These are phyloP conservation scores for Austropuccinia psidii DNA, from an alignment of 1,284 basidiomycete species.

Conservation along the genomic window DNA sequence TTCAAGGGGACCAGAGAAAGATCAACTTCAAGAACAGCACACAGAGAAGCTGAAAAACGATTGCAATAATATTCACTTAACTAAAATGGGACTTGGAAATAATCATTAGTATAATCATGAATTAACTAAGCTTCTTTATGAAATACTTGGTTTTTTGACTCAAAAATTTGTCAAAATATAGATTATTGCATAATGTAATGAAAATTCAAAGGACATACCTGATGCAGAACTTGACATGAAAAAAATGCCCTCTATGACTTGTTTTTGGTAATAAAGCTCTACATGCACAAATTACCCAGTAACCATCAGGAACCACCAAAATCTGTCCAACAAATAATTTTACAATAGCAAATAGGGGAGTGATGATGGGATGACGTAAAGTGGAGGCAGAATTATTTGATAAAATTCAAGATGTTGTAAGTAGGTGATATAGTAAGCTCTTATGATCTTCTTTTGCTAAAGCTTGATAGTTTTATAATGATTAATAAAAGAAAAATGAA, in stretches of 20 bases:
- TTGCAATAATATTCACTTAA: constrained; percentile 24
- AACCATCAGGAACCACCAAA: constrained; percentile 1
- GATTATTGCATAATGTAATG: constrained; percentile 30
- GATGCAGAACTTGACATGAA: not conserved
- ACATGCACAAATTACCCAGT: constrained; percentile 13
- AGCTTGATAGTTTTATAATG: too few relatives aligned
- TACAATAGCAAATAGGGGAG: constrained; percentile 26
- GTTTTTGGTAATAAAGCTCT: constrained; percentile 24
- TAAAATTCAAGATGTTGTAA: not conserved
- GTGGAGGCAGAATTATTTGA: constrained; percentile 19
- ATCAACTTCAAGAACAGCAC: too few relatives aligned
- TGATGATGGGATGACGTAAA: constrained; percentile 25
- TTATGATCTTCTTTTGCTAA: not conserved
- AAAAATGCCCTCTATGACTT: constrained; percentile 7
- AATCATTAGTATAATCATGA: not conserved
- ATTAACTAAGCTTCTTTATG: not conserved
- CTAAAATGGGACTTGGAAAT: not conserved
- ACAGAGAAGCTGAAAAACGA: too few relatives aligned
- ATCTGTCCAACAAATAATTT: constrained; percentile 22
- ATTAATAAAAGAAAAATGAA: not conserved
- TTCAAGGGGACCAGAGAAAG: too few relatives aligned
- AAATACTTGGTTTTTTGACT: not conserved
- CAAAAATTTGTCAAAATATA: constrained; percentile 26
- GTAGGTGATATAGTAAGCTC: too few relatives aligned
- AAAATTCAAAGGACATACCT: constrained; percentile 21